These are phyloP conservation scores for Datisca glomerata DNA, from an alignment of 306 rosid species.

Conservation along the genomic window DNA sequence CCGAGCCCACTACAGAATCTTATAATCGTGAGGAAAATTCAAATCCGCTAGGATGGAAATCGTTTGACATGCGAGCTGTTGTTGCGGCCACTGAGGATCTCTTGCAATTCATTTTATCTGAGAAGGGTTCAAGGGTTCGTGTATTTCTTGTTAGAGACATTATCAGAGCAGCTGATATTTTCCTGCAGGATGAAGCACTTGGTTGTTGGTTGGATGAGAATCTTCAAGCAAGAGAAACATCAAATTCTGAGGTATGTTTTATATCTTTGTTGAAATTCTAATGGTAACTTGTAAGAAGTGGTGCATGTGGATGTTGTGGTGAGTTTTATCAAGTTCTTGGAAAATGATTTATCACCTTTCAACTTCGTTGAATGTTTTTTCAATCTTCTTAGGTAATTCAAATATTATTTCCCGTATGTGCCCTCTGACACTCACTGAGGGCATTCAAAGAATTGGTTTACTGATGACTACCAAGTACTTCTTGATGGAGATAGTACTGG, in stretches of 20 bases:
- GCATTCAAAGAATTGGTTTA: too few relatives aligned
- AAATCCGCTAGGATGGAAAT: conserved; percentile 55
- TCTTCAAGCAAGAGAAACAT: conserved; percentile 20
- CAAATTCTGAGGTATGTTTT: conserved; percentile 35
- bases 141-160: conserved; percentile 74
- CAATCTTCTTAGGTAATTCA: too few relatives aligned
- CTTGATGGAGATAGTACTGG: too few relatives aligned
- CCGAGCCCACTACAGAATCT: conserved; percentile 40
- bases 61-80: conserved; percentile 77
- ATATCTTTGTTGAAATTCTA: neutral
- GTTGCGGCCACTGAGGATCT: conserved; percentile 89
- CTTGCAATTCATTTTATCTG: conserved; percentile 60
- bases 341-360: too few relatives aligned
- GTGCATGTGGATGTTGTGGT: too few relatives aligned
- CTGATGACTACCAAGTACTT: too few relatives aligned
- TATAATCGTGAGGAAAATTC: conserved; percentile 32
- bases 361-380: too few relatives aligned
- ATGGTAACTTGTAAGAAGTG: too few relatives aligned
- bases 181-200: conserved; percentile 56
- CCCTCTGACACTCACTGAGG: too few relatives aligned
- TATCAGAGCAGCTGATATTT: conserved; percentile 51
- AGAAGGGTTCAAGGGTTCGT: conserved; percentile 84
- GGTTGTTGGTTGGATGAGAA: conserved; percentile 27
- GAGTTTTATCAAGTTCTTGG: too few relatives aligned
- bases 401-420: too few relatives aligned